Base-by-base conservation (phyloP, 768 basidiomycete genomes). In the Termitomyces sp. region DNA sequence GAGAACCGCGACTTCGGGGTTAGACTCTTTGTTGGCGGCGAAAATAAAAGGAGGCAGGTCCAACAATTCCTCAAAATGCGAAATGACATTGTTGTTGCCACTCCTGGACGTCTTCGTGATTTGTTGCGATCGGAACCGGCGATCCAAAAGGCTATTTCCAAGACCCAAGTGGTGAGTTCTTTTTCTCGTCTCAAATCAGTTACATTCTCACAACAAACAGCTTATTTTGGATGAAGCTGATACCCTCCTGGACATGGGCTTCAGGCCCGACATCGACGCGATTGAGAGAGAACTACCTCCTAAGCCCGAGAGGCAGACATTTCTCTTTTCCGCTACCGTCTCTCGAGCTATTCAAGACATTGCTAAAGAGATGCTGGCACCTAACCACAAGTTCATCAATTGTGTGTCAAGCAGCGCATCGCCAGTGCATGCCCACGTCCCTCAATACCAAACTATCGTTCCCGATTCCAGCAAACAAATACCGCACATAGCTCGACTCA, bases 141-240 rank as follows among this genome's bases (percentile, higher is more conserved):
- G 2, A 80, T 95, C 11, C 74, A 74, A 20, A 76, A 78, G 2
- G 82, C 80, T 3, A 67, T 96, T 24, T 70, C 73, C 22, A 75
- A 80, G 18, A 81, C 89, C 2, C 79, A 86, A 66, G 76, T 86
- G 65, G 91, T 91, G 65, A 48, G 87, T 76, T 12, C 24, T 46
- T 36, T 20, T 57, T 20, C 39, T 59, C 40, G 22, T 39, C n/a
- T 13, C 62, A 40, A 49, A 4, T 24, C 28, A n/a, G 58, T 63
- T 35, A 65, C 35, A 36, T 20, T 13, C 63, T 55, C 45, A 62
- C 53, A 40, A n/a, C 42, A 40, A 53, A 12, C 64, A 94, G 91
- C 82, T 98, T 56, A 82, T 98, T 61, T 79, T 98, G 60, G 97
- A 98, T 69, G 94, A 97, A 71, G 92, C 94, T 12, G 95, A 98